Percentiles rank a stretch among this genome's conserved stretches.
phyloP scores from a whole-genome alignment of 2,329 filamentous ascomycete species.

The Pseudocercospora fuligena region DNA sequence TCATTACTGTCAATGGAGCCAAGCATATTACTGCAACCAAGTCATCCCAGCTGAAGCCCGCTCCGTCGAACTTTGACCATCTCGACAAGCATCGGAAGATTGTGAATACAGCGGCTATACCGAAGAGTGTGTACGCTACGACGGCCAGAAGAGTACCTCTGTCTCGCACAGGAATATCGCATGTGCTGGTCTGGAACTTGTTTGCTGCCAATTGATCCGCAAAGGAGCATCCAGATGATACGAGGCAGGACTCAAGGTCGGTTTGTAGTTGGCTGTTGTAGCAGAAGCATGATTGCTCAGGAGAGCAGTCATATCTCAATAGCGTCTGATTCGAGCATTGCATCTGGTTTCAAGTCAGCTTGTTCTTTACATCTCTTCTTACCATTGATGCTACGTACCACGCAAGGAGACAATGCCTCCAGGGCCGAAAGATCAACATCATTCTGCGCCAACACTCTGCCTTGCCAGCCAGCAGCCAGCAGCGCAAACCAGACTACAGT shows the following conservation, averaged over 20 bases:
- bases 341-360: constrained; percentile 5
- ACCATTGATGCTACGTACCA: constrained; percentile 10
- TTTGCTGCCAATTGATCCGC: constrained; percentile 15
- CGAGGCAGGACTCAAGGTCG: constrained; percentile 13
- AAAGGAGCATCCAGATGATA: constrained; percentile 11
- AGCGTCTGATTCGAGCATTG: constrained; percentile 18
- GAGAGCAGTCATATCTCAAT: constrained; percentile 16
- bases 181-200: constrained; percentile 15
- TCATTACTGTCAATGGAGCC: constrained; percentile 16
- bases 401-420: constrained; percentile 21
- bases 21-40: constrained; percentile 11
- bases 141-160: constrained; percentile 10
- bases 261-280: constrained; percentile 13
- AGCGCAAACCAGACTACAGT: not conserved
- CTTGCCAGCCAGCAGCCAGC: not conserved
- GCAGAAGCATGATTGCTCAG: constrained; percentile 22
- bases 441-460: constrained; percentile 6
- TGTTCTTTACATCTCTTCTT: not conserved
- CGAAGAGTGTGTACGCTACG: constrained; percentile 19
- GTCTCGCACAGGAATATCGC: constrained; percentile 11
- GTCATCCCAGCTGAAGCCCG: constrained; percentile 17
- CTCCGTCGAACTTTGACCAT: constrained; percentile 6
- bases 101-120: constrained; percentile 15
- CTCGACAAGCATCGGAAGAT: constrained; percentile 12
- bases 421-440: constrained; percentile 16